Evolutionary conservation across 2,329 filamentous ascomycete species (phyloP), one percentile per base, ranked within the genome.

Genomic region (Pezicula neosporulosa): DNA sequence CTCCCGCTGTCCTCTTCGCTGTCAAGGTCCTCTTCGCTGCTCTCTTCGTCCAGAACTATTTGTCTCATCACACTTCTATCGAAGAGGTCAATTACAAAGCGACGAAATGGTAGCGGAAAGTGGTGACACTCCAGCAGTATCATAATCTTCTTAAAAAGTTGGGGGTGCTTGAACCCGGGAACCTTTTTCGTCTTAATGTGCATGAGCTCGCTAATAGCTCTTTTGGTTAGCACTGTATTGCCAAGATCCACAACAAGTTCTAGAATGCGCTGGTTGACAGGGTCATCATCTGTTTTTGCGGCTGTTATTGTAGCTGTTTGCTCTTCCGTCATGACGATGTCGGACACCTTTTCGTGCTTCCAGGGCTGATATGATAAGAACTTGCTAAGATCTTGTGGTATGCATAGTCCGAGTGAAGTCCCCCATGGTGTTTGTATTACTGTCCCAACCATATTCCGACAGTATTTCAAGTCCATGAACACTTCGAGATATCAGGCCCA

Each of bases 31-130:
- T 60, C 51, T 15, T 66, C 61, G 18, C 59, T 56, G 38, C 56
- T 62, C 8, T 68, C 65, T 61, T 89, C 87, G 47, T 88, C 85
- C 52, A 96, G 85, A 12, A 99, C 88, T 54, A 97, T 89, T 58
- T 83, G 82, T 56, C 91, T 79, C 70, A 97, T 78, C 41, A 97
- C 89, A 53, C 82, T 86, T 70, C 93, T 94, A 64, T 97, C 93
- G 63, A 99, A 99, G 19, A 99, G 73, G 66, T 97, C 94, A 53
- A 97, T 85, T 35, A 96, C 88, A 71, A 96, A 92, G 43, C 93
- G 86, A 55, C 93, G 87, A 27, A 95, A 88, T 1, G 86, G 87
- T 2, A 99, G 78, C 19, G 91, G 83, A 70, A 94, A 97, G 66
- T 95, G 90, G 62, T 96, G 93, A 59, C 83, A 85, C 68, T 97